phyloP scores from a whole-genome alignment of 257 asterid species.

The Petrea volubilis region DNA sequence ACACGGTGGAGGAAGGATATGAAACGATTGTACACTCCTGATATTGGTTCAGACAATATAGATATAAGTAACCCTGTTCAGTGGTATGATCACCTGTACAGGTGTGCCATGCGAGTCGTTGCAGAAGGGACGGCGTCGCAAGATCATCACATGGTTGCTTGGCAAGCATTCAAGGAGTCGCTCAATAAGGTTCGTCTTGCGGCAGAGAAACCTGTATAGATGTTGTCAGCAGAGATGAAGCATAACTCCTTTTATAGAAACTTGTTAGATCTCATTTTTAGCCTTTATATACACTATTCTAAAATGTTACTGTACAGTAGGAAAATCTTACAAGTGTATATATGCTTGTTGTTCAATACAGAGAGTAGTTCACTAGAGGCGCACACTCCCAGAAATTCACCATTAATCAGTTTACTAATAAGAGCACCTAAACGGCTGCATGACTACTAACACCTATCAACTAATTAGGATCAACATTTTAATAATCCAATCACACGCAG shows the following conservation, averaged over 20 bases:
- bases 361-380: neutral
- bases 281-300: slow-evolving; percentile 23
- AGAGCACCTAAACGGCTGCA: too few species aligned
- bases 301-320: too few species aligned
- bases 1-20: slow-evolving; percentile 62
- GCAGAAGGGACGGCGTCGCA: slow-evolving; percentile 49
- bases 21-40: slow-evolving; percentile 37
- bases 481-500: too few species aligned
- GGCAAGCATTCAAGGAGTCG: slow-evolving; percentile 52
- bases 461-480: too few species aligned
- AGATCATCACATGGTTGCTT: slow-evolving; percentile 50
- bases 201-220: slow-evolving; percentile 33
- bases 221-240: neutral
- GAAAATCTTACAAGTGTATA: slow-evolving; percentile 10
- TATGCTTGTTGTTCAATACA: neutral
- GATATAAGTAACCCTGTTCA: slow-evolving; percentile 54
- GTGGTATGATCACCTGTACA: slow-evolving; percentile 48
- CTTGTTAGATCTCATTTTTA: slow-evolving; percentile 7
- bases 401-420: too few species aligned
- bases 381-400: too few species aligned
- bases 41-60: slow-evolving; percentile 40
- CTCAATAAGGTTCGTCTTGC: slow-evolving; percentile 51
- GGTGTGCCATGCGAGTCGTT: slow-evolving; percentile 55
- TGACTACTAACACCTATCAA: too few species aligned
- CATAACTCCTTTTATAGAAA: neutral